These are phyloP conservation scores for Raphanus raphanistrum DNA, from an alignment of 345 rosid species.

Conservation along the genomic window DNA sequence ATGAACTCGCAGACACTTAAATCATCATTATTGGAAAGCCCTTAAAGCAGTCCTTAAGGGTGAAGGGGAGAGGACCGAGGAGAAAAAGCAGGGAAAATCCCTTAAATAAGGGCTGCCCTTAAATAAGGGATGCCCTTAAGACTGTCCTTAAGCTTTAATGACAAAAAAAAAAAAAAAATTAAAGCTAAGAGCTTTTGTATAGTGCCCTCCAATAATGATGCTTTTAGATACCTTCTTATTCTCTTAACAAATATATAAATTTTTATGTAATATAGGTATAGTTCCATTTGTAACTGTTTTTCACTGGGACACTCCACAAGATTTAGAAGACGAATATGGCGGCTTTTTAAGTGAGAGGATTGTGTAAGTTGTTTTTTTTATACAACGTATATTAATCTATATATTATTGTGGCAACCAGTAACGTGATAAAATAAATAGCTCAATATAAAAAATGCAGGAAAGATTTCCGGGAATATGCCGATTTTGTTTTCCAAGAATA, in stretches of 20 bases:
- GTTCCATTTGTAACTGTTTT: not conserved
- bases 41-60: too few relatives aligned
- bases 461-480: not conserved
- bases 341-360: not conserved
- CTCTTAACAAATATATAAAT: not conserved
- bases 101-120: too few relatives aligned
- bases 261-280: not conserved
- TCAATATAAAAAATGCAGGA: not conserved
- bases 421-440: not conserved
- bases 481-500: constrained; percentile 7
- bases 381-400: too few relatives aligned
- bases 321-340: constrained; percentile 38
- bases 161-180: too few relatives aligned
- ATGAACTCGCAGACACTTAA: too few relatives aligned
- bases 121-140: too few relatives aligned
- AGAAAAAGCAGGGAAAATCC: too few relatives aligned
- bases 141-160: too few relatives aligned
- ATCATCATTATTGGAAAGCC: too few relatives aligned
- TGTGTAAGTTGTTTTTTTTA: not conserved
- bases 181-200: too few relatives aligned
- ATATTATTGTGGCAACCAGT: not conserved
- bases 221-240: not conserved
- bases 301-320: constrained; percentile 33
- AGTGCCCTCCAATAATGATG: too few relatives aligned
- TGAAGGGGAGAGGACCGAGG: too few relatives aligned